These are phyloP conservation scores for Piromyces sp. DNA, from an alignment of 192 early-diverging fungal species.

Conservation along the genomic window DNA sequence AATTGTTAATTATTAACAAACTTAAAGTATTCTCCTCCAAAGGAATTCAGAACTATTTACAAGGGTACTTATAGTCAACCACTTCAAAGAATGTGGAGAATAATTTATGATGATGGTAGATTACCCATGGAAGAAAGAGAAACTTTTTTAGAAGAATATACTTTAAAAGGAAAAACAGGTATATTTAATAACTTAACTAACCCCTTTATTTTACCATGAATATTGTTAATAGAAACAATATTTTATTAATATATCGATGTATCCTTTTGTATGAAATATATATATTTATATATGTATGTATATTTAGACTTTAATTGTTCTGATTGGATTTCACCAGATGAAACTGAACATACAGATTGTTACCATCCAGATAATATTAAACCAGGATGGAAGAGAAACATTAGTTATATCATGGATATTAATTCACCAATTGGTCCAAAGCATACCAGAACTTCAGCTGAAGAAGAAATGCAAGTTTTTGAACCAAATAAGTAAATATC, in stretches of 20 bases:
- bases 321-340: not conserved
- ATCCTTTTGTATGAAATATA: no score
- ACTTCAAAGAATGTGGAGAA: not conserved
- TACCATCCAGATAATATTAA: not conserved
- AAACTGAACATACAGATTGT: not conserved
- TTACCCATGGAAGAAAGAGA: not conserved
- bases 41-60: not conserved
- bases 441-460: not conserved
- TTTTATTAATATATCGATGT: no score
- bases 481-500: not conserved
- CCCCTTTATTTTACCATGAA: no score
- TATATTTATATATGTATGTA: no score
- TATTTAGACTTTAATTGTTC: not conserved
- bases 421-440: not conserved
- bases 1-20: no score
- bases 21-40: not conserved
- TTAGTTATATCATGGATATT: not conserved
- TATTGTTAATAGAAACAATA: no score
- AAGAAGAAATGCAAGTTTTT: not conserved
- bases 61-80: not conserved
- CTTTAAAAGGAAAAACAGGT: not conserved
- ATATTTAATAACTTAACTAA: not conserved
- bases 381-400: not conserved
- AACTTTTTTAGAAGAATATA: not conserved
- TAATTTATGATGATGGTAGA: not conserved